Evolutionary conservation across 805 yeast species (phyloP), one percentile per base, ranked within the genome.

Genomic region (Saccharomycopsis fermentans): DNA sequence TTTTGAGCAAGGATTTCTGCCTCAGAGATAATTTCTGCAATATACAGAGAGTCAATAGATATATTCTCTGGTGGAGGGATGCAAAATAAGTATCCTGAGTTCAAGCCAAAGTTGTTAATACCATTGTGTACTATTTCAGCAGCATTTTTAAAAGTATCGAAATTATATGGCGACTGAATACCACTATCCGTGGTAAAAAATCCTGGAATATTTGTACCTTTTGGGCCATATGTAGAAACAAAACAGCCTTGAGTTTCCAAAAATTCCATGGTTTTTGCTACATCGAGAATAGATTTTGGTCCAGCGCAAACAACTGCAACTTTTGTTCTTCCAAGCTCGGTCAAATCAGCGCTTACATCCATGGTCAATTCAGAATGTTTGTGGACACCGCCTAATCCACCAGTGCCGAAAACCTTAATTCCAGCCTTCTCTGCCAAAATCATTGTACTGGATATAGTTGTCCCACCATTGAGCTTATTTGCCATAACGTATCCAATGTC

Each of bases 271-370:
- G 97, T 90, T 62, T 86, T 76, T 9, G 78, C 82, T 57, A 90
- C 84, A 66, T 90, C 97, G 58, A 90, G 73, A 56, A 90, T 89
- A 40, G 90, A 82, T 68, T 90, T 90, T 1, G 96, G 96, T 0
- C 97, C 97, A 6, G 96, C 84, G 68, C 96, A 90, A 9, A 90
- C 91, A n/a, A 90, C 96, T 0, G 90, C 83, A 1, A 90, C 90
- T 0, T 91, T 88, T 0, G 96, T 90, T 58, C 83, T 76, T 1
- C 90, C 85, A 57, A 90, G 74, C 67, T 90, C 97, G 55, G 89
- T 91, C 62, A 90, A 77, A 70, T 90, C 97, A 1, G 96, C 96
- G 65, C 91, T 83, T 26, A 90, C 75, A 69, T 90, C 97, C 83
- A 88, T 79, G 1, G 90, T 81, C 32, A 71, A 63, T 58, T 86